Evolutionary conservation across 2,329 filamentous ascomycete species (phyloP), one percentile per base, ranked within the genome.

Genomic region (Trichoderma sp.): DNA sequence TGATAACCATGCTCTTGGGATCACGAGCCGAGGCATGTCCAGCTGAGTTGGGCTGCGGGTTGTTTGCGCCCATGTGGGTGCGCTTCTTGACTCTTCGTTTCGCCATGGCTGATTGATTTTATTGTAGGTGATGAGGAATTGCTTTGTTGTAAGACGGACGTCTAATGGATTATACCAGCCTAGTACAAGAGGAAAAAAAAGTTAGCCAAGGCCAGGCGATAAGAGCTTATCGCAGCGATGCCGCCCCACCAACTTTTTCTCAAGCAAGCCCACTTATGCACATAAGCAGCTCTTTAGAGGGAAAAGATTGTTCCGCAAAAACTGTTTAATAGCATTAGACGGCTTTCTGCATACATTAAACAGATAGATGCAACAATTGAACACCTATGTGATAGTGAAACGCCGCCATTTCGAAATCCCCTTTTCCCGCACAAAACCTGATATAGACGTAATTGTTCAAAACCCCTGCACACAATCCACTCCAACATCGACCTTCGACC

Each of bases 1-100:
- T 94, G 84, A 99, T 98, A 75, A 99, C 96, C 96, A 99, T 98
- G 83, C 93, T 97, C 89, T 98, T 98, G 41, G 97, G 97, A 69
- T 92, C 89, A 78, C 92, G 91, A 71, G 89, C 88, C 29, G 91
- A 89, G 75, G 91, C 89, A 84, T 92, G 91, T 75, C 90, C 89
- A 60, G 88, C 86, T 78, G 89, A 80, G 80, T 89, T 86, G 77
- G 87, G 84, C 80, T 90, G 90, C 71, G 90, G 89, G 79, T 90
- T 90, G 77, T 87, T 89, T 68, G 92, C 90, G 76, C 92, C 91
- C 73, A 92, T 85, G 84, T 98, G 95, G 76, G 95, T 98, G 83
- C 94, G 92, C 90, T 96, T 97, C 88, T 98, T 98, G 69, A 91
- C 92, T 81, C 95, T 89, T 86, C 90, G 89, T 84, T 92, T 93